Evolutionary conservation across 306 rosid genomes (phyloP), one percentile per base, ranked within the genome.

Genomic region (Dalbergia oliveri): DNA sequence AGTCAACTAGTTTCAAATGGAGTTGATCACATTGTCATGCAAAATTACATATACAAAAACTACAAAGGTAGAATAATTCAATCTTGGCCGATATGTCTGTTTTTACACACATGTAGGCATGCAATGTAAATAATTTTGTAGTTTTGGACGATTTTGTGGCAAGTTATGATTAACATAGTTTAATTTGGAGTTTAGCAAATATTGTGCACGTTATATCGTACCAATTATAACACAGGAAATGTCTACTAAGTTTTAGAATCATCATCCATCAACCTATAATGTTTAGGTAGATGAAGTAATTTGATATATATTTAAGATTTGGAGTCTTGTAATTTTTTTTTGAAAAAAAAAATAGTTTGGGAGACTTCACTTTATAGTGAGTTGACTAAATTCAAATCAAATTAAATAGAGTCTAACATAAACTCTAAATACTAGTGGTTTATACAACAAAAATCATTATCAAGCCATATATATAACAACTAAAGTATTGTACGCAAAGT

Each of bases 91-190:
- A 56, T 84, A 75, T 76, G 69, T 76, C 26, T 84, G 77, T 75
- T 82, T 73, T 65, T 64, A 61, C 72, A 26, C 33, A 79, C 56
- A 63, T 73, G 87, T 83, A 83, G 81, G 87, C 80, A 86, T 60
- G 50, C 53, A 6, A 58, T 13, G 84, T 71, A 80, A 76, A 83
- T 64, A 70, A 79, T 75, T 50, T 33, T 63, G 54, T 44, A 7
- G 51, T 67, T 71, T 82, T 86, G 89, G 86, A 86, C 49, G 80
- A 86, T 75, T 70, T 75, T 34, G 53, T 82, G 86, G 82, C 84
- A 26, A 86, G 4, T 86, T 79, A 18, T 75, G 69, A 64, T 58
- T 60, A 82, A 75, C 84, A 60, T 69, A 59, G 26, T 43, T 82
- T n/a, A n/a, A 23, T 34, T 86, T 86, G 89, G 84, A 82, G 14